A percentile compares a stretch with the other conserved stretches of the same genome.
These are phyloP conservation scores for Sisymbrium altissimum DNA, from an alignment of 345 rosid genomes.

Conservation along the genomic window DNA sequence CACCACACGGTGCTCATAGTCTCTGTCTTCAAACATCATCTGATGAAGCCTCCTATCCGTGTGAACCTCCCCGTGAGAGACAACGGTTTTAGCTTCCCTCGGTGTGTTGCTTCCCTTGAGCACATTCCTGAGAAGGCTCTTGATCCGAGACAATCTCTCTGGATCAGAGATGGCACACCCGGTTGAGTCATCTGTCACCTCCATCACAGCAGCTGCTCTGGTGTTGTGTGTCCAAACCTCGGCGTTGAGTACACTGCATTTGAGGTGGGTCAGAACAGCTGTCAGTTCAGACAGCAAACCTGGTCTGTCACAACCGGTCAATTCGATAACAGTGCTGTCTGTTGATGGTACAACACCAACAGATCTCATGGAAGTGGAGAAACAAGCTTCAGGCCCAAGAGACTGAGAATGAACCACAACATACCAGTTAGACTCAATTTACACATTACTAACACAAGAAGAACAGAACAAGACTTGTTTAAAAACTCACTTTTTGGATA, in stretches of 20 bases:
- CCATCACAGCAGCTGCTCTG: slow-evolving; percentile 89
- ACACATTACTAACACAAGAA: neutral
- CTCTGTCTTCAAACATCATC: slow-evolving; percentile 97
- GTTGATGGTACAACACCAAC: slow-evolving; percentile 64
- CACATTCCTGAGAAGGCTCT: slow-evolving; percentile 67
- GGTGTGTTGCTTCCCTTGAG: slow-evolving; percentile 72
- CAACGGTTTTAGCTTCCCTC: slow-evolving; percentile 63
- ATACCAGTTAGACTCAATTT: slow-evolving; percentile 16
- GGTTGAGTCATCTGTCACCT: slow-evolving; percentile 70
- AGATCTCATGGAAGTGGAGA: slow-evolving; percentile 60
- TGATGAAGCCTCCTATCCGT: slow-evolving; percentile 94
- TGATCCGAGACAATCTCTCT: slow-evolving; percentile 59
- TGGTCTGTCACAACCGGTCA: slow-evolving; percentile 86
- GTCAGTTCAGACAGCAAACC: slow-evolving; percentile 87
- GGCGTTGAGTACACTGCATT: slow-evolving; percentile 77
- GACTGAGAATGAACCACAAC: slow-evolving; percentile 41
- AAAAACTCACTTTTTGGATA: slow-evolving; percentile 60
- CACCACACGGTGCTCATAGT: slow-evolving; percentile 56
- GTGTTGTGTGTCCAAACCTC: slow-evolving; percentile 96
- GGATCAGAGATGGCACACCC: slow-evolving; percentile 63
- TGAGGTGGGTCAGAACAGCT: slow-evolving; percentile 77
- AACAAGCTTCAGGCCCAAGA: slow-evolving; percentile 78
- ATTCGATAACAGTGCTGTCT: slow-evolving; percentile 78
- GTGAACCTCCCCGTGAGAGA: slow-evolving; percentile 62
- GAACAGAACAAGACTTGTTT: neutral